Evolutionary conservation across 768 basidiomycete genomes (phyloP), one percentile per base, ranked within the genome.

Genomic region (Hypholoma fasciculare): DNA sequence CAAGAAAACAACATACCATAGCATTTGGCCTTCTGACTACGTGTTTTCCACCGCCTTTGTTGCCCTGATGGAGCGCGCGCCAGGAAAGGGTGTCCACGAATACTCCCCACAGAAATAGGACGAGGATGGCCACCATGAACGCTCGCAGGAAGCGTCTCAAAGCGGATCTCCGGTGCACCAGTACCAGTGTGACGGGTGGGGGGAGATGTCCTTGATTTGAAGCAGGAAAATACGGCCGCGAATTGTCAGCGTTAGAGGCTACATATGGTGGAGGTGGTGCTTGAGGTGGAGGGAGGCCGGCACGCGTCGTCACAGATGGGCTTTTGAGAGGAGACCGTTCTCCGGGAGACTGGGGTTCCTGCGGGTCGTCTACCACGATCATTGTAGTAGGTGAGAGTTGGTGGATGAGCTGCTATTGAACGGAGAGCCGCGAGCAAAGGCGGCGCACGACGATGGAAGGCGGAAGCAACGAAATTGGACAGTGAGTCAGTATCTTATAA

Each of bases 241-340:
- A 34, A 19, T 8, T 49, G 13, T 20, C 17, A 40, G 13, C 16
- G 23, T 17, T 30, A 2, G 38, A 14, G 16, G 26, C 27, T 13
- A n/a, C 56, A 27, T 57, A 56, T 17, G 55, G 37, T 7, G 55
- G 49, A 6, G 54, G 44, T 55, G 56, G 48, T 7, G 39, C 26
- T 19, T 44, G 49, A 20, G 20, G 48, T 6, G 19, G 37, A 9
- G 48, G 34, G 14, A 51, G 52, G 4, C 50, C 49, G 13, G 6
- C 16, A 16, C n/a, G 30, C 14, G 51, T 11, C 3, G 43, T 20
- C 2, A 48, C 26, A 7, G 55, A 40, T 44, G 53, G 57, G 37
- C 49, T 58, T 52, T 67, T 68, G 13, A 70, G 60, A 3, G 66
- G 69, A 26, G 69, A 67, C 1, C 62, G 61, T 52, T 70, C 69